Evolutionary conservation across 257 asterid genomes (phyloP).

Genomic region (Lycium barbarum): DNA sequence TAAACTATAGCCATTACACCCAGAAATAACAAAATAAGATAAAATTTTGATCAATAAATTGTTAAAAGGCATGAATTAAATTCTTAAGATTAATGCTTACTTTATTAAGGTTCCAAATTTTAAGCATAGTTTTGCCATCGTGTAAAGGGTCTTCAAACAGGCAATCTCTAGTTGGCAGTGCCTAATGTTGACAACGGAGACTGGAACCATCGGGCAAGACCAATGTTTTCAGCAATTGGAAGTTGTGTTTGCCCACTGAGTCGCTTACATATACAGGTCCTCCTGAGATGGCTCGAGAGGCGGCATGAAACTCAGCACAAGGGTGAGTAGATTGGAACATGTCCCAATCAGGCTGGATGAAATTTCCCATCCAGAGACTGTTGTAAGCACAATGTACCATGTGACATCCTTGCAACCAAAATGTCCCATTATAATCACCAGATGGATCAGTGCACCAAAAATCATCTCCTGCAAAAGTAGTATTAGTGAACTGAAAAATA

Average conservation of each 20-base stretch:
- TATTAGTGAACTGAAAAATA: too few species aligned
- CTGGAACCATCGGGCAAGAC: conserved; percentile 72
- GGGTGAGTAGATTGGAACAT: conserved; percentile 54
- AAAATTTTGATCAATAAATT: neutral
- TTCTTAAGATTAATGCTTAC: conserved; percentile 17
- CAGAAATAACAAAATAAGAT: neutral
- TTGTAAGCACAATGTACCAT: conserved; percentile 54
- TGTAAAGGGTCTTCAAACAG: conserved; percentile 65
- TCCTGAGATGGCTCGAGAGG: conserved; percentile 52
- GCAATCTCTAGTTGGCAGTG: conserved; percentile 71
- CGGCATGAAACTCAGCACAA: conserved; percentile 48
- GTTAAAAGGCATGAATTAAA: neutral
- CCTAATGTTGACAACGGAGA: conserved; percentile 62
- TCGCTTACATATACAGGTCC: conserved; percentile 50
- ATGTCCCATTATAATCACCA: conserved; percentile 46
- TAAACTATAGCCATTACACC: conserved; percentile 28
- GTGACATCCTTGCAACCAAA: conserved; percentile 52
- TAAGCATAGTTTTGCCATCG: conserved; percentile 73
- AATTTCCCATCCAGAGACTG: conserved; percentile 50
- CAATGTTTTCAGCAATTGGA: conserved; percentile 62
- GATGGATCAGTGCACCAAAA: conserved; percentile 51
- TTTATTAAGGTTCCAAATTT: conserved; percentile 79
- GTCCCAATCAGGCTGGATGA: conserved; percentile 53
- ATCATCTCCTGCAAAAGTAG: conserved; percentile 38
- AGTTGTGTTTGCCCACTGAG: conserved; percentile 66